These are phyloP conservation scores for Leccinum solheimii DNA, from an alignment of 1,284 basidiomycete genomes.

Conservation along the genomic window DNA sequence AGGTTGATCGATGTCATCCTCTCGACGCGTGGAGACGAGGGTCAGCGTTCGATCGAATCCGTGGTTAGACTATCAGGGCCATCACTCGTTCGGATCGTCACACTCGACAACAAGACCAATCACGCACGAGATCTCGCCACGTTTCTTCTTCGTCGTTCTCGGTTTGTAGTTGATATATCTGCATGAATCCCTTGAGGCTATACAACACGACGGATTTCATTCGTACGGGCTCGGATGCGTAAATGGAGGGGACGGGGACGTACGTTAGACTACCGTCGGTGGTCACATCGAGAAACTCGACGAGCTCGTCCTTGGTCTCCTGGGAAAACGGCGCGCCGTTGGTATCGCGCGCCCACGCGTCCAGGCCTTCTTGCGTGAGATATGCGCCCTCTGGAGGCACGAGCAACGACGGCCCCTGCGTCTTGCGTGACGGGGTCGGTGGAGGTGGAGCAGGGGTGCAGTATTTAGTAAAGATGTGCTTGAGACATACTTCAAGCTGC, in stretches of 20 bases:
- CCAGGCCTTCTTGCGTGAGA: conserved; percentile 58
- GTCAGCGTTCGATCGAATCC: conserved; percentile 69
- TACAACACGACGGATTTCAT: conserved; percentile 5
- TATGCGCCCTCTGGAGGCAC: conserved; percentile 59
- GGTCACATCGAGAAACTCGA: conserved; percentile 72
- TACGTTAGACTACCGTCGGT: conserved; percentile 74
- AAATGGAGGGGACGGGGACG: conserved; percentile 29
- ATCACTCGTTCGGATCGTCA: conserved; percentile 1
- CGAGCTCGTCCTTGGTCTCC: conserved; percentile 74
- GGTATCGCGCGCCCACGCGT: conserved; percentile 73
- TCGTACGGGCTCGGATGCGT: neutral
- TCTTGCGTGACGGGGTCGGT: conserved; percentile 16
- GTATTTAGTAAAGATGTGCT: conserved; percentile 74
- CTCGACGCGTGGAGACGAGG: conserved; percentile 58
- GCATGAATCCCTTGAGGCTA: conserved; percentile 75
- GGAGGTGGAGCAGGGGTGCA: conserved; percentile 52
- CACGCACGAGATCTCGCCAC: conserved; percentile 69
- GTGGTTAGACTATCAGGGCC: conserved; percentile 55
- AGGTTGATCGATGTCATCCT: conserved; percentile 41
- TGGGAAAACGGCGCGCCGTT: conserved; percentile 72
- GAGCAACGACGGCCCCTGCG: conserved; percentile 32
- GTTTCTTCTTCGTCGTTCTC: conserved; percentile 82
- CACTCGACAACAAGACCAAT: conserved; percentile 17
- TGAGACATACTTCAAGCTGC: conserved; percentile 62
- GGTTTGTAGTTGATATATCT: conserved; percentile 78